phyloP scores from a whole-genome alignment of 768 basidiomycete species.

The Sistotremastrum niveocremeum region DNA sequence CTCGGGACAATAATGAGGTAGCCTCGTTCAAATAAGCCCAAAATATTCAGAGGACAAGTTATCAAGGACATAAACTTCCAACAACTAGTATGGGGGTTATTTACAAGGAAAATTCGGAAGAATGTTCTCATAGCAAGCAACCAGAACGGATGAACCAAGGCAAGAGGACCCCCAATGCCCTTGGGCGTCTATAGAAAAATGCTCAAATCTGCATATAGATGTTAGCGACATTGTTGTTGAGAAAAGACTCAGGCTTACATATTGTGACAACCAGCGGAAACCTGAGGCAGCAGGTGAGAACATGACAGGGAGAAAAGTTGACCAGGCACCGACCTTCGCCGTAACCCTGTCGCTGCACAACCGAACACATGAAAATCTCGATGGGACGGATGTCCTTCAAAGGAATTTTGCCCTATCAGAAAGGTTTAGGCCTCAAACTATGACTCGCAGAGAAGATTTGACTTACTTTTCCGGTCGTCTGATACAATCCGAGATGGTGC shows the following conservation, averaged over 20 bases:
- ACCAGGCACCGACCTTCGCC: conserved; percentile 59
- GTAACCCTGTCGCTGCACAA: conserved; percentile 97
- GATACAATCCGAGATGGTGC: conserved; percentile 88
- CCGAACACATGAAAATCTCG: conserved; percentile 99
- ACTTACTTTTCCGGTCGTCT: conserved; percentile 96
- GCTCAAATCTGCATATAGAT: conserved; percentile 12
- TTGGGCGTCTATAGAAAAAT: background rate
- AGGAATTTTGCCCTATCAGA: conserved; percentile 81
- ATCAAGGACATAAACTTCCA: too few species aligned
- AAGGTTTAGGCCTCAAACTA: background rate
- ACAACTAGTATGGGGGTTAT: too few species aligned
- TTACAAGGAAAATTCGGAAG: too few species aligned
- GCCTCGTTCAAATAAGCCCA: too few species aligned
- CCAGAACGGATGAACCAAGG: too few species aligned
- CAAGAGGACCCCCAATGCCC: background rate
- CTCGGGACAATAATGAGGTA: too few species aligned
- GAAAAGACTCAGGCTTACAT: conserved; percentile 38
- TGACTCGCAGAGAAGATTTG: background rate
- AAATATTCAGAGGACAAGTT: too few species aligned
- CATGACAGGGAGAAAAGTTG: background rate
- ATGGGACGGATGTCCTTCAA: conserved; percentile 95
- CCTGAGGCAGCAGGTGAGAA: conserved; percentile 25
- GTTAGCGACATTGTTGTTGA: background rate
- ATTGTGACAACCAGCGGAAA: conserved; percentile 97
- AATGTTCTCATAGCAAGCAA: too few species aligned